Base-by-base conservation (phyloP, 1,284 basidiomycete species). In the Rhodotorula mucilaginosa region DNA sequence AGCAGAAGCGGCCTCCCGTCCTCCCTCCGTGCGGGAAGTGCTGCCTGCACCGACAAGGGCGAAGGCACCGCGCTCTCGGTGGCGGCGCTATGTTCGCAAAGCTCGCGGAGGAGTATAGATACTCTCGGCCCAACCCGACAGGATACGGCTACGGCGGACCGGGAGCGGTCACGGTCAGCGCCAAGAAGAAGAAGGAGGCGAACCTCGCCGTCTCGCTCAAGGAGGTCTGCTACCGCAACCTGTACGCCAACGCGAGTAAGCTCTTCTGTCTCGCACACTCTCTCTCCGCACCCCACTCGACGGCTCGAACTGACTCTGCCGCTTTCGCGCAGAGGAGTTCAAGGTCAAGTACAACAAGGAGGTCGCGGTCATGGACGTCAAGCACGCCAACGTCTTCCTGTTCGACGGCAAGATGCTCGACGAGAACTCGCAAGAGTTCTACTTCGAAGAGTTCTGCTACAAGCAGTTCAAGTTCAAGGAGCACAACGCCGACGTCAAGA, bases 391-490 rank as follows among this genome's bases (percentile, higher is more conserved):
- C 60, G 60, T 67, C n/a, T 67, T 58, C 60, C 26, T 67, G n/a
- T 39, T 48, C 2, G 66, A 67, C 66, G 60, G 52, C 46, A 57
- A 49, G 48, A 29, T 26, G 19, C 48, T 49, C 60, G 26, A 51
- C 19, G 58, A 67, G 57, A 47, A 61, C 60, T 56, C 56, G 54
- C 49, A 67, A 31, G 52, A 58, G 60, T 67, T 54, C 66, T 67
- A 61, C 60, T 61, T 39, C 47, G 31, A 51, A n/a, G 60, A 61
- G 46, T 67, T 62, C 66, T 67, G 66, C 54, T 67, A 69, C 66
- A 67, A 67, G 66, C 59, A 67, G n/a, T 58, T 58, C 54, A 49
- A 58, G 13, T 3, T 62, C 60, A 49, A 56, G 51, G n/a, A 61
- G 54, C 66, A 67, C 60, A 18, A 67, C 31, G 52, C 31, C 8